Evolutionary conservation across 2,329 filamentous ascomycete species (phyloP).

Genomic region (Ilyonectria mors-panacis): DNA sequence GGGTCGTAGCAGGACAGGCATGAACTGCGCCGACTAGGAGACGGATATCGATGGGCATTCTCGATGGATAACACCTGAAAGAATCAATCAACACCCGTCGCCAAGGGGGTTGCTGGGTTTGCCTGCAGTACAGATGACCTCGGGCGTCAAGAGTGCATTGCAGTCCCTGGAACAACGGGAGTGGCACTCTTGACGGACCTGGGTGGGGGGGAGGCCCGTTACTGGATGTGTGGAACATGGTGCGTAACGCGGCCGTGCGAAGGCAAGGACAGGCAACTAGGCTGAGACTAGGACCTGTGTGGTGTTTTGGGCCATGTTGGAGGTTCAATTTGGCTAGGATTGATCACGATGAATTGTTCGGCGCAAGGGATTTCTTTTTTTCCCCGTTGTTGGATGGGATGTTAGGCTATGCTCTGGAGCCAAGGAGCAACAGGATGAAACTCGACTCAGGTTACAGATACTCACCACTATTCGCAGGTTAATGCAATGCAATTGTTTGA

Average conservation of each 20-base stretch:
- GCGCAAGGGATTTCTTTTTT: not conserved
- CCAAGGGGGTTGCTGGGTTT: conserved; percentile 14
- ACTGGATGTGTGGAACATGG: conserved; percentile 1
- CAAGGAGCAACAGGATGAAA: conserved; percentile 16
- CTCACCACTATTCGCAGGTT: conserved; percentile 1
- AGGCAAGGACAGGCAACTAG: not conserved
- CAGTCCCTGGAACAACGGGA: conserved; percentile 32
- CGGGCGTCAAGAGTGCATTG: conserved; percentile 6
- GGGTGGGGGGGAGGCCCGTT: not conserved
- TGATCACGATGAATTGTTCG: not conserved
- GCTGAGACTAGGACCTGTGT: not conserved
- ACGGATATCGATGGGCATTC: conserved; percentile 13
- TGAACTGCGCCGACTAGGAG: conserved; percentile 5
- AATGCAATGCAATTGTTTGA: not conserved
- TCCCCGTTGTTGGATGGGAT: not conserved
- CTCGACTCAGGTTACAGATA: conserved; percentile 14
- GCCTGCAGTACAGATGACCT: not conserved
- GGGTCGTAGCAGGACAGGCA: conserved; percentile 6
- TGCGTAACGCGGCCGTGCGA: not conserved
- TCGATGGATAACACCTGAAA: conserved; percentile 15
- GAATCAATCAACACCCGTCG: conserved; percentile 14
- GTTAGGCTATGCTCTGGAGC: conserved; percentile 1
- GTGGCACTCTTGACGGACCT: conserved; percentile 5
- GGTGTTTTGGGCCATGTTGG: not conserved
- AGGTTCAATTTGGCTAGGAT: not conserved